Evolutionary conservation across 768 basidiomycete species (phyloP), one percentile per base, ranked within the genome.

Genomic region (Filobasidium floriforme): DNA sequence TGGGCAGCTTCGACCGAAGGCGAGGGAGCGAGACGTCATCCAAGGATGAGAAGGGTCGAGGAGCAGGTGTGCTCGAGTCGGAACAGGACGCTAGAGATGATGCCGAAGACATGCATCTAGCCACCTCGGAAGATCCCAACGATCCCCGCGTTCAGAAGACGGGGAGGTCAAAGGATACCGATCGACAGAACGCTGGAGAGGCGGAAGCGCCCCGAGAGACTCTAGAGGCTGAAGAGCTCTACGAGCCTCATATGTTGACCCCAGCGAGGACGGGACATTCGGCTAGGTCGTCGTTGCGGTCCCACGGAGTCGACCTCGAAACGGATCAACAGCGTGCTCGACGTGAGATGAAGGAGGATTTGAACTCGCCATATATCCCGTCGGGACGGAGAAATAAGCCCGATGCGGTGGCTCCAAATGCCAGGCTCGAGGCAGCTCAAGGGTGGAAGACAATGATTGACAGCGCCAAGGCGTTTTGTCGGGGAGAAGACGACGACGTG

Each of bases 321-420:
- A 57, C 54, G 54, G 54, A 57, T 7, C 54, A 57, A 19, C 54
- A 57, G 4, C 22, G 32, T 1, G 59, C 57, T 10, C 69, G 72
- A 32, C 66, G 71, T 59, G 71, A 73, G 54, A 66, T 66, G 65
- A 66, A 66, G 60, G 65, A 66, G 29, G 65, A 75, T 41, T 61
- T 73, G 37, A 70, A 75, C 46, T 63, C 70, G 15, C 73, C 73
- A 1, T 75, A 75, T 49, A 75, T 75, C 63, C 73, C 73, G 24
- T 67, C 72, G 1, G 60, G 66, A 1, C 59, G 67, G 29, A 43
- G 32, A 2, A 46, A 66, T 24, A 67, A 66, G 43, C 68, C 68
- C 2, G 65, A 69, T 59, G 66, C 67, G 3, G 43, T 73, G 5
- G 55, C 46, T 11, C 73, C 73, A 0, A 24, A 68, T 1, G 37